Evolutionary conservation across 208 protist genomes (phyloP), one percentile per base, ranked within the genome.

Genomic region (Blechomonas ayalai): DNA sequence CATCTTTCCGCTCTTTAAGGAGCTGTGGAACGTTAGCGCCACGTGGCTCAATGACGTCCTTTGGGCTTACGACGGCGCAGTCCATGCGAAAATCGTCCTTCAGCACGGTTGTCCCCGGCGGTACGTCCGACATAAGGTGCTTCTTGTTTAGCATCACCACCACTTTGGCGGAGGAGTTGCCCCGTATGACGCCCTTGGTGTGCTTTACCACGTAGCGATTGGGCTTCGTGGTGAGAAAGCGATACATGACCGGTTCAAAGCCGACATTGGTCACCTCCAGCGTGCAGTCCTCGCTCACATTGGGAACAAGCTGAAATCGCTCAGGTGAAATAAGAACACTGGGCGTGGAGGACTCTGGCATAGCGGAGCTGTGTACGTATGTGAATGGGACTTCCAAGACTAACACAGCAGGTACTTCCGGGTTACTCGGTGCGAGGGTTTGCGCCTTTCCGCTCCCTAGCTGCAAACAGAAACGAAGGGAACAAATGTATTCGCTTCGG

Each of bases 31-130:
- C 65, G 51, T 92, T 92, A 7, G 52, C 50, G 23, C 43, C 49
- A 19, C 69, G 53, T 4, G 72, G 59, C 58, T 78, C 83, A 25
- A 92, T 62, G 19, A 76, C 53, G 27, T 91, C 82, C 27, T 70
- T 51, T 28, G 61, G 57, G 15, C 57, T 58, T 31, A 82, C 38
- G 28, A 67, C 23, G 33, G 69, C 72, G 48, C 79, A 92, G 56
- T 92, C 75, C 5, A 92, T 33, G 10, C 71, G 72, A 52, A 92
- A 92, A 41, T 80, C 73, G 46, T 92, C 83, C 32, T 72, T 71
- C 3, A 70, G 58, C 20, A 58, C 51, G 4, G 38, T 45, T 12
- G 37, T 27, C 8, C 48, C 53, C 0, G 31, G 48, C 35, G 52
- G 24, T 67, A 53, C 29, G 16, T 18, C 12, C 19, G 7, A 18